Percentiles rank a stretch among this genome's conserved stretches.
Conservation (phyloP, 352 stramenopile genomes). For the Phytophthora boehmeriae region DNA sequence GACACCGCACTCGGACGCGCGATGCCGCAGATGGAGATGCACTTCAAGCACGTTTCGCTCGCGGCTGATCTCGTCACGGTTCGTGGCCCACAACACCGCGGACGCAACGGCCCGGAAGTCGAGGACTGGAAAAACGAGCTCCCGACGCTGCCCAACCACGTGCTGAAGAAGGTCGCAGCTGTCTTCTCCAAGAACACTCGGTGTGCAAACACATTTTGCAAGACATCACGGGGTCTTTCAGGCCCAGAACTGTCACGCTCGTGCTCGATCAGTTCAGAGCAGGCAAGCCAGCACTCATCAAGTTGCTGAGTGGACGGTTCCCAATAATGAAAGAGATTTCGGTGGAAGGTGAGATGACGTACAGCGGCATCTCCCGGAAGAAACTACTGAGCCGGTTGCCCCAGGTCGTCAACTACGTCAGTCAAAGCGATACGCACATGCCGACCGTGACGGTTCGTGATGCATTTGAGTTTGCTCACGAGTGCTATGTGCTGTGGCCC, state of each 20-base stretch:
- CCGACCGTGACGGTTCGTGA: slow-evolving; percentile 60
- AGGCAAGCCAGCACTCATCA: slow-evolving; percentile 64
- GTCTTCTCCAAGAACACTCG: slow-evolving; percentile 45
- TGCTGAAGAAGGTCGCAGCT: slow-evolving; percentile 41
- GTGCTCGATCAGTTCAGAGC: slow-evolving; percentile 57
- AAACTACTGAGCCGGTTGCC: slow-evolving; percentile 44
- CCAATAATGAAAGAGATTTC: slow-evolving; percentile 45
- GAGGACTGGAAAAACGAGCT: slow-evolving; percentile 22
- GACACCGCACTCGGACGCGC: slow-evolving; percentile 46
- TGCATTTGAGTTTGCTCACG: slow-evolving; percentile 62
- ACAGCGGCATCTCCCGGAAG: slow-evolving; percentile 48
- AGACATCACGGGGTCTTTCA: slow-evolving; percentile 44
- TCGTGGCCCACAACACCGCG: slow-evolving; percentile 26
- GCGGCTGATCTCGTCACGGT: slow-evolving; percentile 46
- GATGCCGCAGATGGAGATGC: slow-evolving; percentile 62
- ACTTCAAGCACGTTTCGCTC: slow-evolving; percentile 56
- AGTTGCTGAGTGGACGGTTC: slow-evolving; percentile 61
- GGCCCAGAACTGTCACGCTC: slow-evolving; percentile 60
- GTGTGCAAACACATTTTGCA: slow-evolving; percentile 45
- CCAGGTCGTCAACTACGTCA: slow-evolving; percentile 59
- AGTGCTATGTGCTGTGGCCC: slow-evolving; percentile 67
- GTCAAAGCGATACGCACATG: slow-evolving; percentile 53
- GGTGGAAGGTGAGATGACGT: slow-evolving; percentile 51
- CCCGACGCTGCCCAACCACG: slow-evolving; percentile 53
- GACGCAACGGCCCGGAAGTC: slow-evolving; percentile 8